Percentiles rank a stretch among this genome's conserved stretches.
Conservation (phyloP, 768 basidiomycete genomes). For the Termitomyces bulborhizus region DNA sequence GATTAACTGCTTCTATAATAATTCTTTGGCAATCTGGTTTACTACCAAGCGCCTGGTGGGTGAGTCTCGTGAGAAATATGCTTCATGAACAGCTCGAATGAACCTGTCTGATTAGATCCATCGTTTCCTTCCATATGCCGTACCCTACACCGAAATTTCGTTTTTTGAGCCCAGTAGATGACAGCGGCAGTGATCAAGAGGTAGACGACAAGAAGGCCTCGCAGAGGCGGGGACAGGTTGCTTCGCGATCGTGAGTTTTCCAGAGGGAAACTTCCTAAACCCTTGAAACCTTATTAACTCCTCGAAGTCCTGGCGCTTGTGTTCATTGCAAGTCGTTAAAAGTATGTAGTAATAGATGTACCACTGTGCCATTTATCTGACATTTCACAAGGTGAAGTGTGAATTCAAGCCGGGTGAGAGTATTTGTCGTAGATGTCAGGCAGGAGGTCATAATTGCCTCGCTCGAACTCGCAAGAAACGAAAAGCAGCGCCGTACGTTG, state of each 20-base stretch:
- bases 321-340: constrained; percentile 55
- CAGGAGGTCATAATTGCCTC: constrained; percentile 39
- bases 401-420: constrained; percentile 39
- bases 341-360: constrained; percentile 20
- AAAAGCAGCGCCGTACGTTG: constrained; percentile 47
- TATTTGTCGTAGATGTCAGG: constrained; percentile 42
- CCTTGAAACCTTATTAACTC: neutral
- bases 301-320: constrained; percentile 42
- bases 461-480: constrained; percentile 49
- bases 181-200: constrained; percentile 14
- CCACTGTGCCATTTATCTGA: neutral
- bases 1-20: neutral
- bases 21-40: neutral
- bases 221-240: constrained; percentile 6
- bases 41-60: neutral
- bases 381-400: constrained; percentile 39
- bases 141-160: constrained; percentile 8
- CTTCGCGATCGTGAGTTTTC: constrained; percentile 16
- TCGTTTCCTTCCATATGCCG: neutral
- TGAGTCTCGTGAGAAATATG: neutral
- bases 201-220: constrained; percentile 7
- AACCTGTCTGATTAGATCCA: neutral
- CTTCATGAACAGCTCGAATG: neutral
- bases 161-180: constrained; percentile 13
- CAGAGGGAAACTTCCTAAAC: neutral